Evolutionary conservation across 208 protist genomes (phyloP), one percentile per base, ranked within the genome.

Genomic region (Trypanosoma vivax): DNA sequence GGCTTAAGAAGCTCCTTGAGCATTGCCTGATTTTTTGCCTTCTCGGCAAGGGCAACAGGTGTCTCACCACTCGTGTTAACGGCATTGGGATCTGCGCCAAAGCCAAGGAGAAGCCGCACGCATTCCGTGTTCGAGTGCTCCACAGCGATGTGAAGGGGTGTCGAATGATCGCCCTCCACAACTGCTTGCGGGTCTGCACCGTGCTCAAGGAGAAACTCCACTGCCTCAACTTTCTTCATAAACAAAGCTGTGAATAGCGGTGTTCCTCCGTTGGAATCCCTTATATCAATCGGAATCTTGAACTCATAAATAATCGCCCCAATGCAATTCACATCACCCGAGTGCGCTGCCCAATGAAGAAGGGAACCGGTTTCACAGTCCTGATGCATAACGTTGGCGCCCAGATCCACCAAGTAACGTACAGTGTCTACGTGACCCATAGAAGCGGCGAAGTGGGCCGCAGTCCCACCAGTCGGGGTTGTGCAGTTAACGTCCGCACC

Each of bases 271-370:
- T 90, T 76, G 51, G 69, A 64, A 60, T 95, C 88, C 6, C 52
- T 50, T 0, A 65, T 60, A 50, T 95, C 62, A 23, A 95, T 70
- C 2, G 79, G 76, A 39, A 95, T 67, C 23, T 76, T 72, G 27
- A 83, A 79, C 41, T 91, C 73, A 66, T 95, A 91, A 41, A 95
- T 33, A 52, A 91, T 73, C 18, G 72, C 59, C 11, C 83, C 83
- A 14, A 95, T 70, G 46, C 60, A 79, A 50, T 88, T 65, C 23
- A 92, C 35, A 58, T 81, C 62, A 23, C 79, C 79, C 0, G 82
- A 92, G 65, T 90, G 81, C 43, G 76, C 84, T 3, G 88, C 88
- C 84, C 83, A 92, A 68, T 95, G 88, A 49, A 95, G 72, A 23
- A 90, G 59, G 23, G 69, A 86, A 4, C 88, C 88, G 2, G 84